A percentile compares a stretch with the other conserved stretches of the same genome.
Conservation (phyloP, 192 early-diverging fungal genomes). For the Phlyctochytrium bullatum region DNA sequence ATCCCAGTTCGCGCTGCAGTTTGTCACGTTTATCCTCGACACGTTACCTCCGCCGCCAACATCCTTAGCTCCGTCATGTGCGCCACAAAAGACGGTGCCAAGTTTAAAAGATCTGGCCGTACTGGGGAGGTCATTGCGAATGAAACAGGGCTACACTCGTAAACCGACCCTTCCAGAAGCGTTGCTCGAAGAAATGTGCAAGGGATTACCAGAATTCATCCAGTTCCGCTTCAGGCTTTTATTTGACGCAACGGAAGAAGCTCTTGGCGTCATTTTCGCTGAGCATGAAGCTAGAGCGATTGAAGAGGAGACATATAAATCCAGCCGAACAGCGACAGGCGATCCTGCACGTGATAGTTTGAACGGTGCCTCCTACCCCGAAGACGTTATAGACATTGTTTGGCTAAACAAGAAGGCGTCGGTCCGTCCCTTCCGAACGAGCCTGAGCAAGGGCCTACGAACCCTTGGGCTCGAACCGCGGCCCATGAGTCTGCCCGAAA, state of each 20-base stretch:
- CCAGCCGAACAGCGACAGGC: neutral
- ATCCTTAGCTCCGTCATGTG: no score
- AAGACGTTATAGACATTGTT: neutral
- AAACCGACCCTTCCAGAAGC: neutral
- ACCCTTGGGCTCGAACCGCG: slow-evolving; percentile 6
- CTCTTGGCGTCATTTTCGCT: neutral
- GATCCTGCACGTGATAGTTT: neutral
- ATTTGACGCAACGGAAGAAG: neutral
- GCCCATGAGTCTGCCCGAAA: neutral
- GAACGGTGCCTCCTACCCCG: no score
- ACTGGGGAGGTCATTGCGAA: neutral
- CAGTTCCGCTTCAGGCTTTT: neutral
- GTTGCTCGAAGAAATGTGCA: neutral
- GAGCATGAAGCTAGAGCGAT: no score
- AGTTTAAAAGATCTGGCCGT: no score
- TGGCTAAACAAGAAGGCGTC: neutral
- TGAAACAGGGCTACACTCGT: neutral
- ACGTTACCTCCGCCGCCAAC: neutral
- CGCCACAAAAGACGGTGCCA: no score
- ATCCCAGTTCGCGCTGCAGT: neutral
- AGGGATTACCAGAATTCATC: neutral
- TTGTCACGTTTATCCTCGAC: neutral
- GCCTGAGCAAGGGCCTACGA: neutral
- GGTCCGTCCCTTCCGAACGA: neutral
- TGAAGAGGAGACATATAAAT: neutral